Conservation (phyloP, 306 rosid genomes). For the Inga oerstediana region DNA sequence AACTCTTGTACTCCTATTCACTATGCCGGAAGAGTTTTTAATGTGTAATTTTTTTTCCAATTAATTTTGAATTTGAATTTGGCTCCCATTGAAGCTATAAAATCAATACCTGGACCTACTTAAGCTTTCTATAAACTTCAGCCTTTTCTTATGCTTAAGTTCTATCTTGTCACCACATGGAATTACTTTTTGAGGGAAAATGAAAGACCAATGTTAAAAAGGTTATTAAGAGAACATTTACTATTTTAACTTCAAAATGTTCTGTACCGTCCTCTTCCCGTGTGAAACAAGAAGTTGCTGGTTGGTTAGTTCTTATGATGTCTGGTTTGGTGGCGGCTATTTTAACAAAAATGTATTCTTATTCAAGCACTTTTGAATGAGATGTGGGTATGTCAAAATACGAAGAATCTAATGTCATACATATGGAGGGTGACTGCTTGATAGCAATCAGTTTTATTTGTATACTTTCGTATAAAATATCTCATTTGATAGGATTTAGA, state of each 20-base stretch:
- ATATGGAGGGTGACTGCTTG: no score
- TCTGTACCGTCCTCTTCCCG: neutral
- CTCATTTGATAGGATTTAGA: neutral
- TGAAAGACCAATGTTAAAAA: neutral
- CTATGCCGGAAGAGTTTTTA: neutral
- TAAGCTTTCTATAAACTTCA: neutral
- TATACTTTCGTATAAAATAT: neutral
- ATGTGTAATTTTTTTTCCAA: neutral
- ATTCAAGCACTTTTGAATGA: neutral
- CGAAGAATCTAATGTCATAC: neutral
- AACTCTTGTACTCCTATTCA: neutral
- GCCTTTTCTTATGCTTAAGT: neutral
- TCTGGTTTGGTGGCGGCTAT: neutral
- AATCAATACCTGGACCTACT: neutral
- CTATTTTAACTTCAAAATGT: conserved; percentile 1
- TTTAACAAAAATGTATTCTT: neutral
- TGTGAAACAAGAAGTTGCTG: conserved; percentile 1
- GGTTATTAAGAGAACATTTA: neutral
- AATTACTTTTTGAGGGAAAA: neutral
- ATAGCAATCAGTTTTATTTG: neutral
- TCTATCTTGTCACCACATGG: neutral
- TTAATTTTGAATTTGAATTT: neutral
- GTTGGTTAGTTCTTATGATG: neutral
- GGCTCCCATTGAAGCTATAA: conserved; percentile 3
- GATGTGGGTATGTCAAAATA: neutral